Base-by-base conservation (phyloP, 495 filamentous ascomycete species). In the Penicillium pancosmium region DNA sequence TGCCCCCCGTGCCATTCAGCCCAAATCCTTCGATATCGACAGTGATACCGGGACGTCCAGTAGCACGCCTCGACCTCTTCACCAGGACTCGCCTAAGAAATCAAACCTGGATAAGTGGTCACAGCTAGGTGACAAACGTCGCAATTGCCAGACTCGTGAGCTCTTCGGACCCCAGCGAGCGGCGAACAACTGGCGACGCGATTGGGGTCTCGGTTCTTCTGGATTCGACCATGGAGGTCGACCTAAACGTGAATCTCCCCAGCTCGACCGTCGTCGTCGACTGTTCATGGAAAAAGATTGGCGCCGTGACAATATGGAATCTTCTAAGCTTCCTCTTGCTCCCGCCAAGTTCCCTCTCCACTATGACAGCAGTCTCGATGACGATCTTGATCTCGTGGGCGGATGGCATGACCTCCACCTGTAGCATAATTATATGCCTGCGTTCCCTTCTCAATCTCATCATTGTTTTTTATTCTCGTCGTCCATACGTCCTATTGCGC, bases 341-440 rank as follows among this genome's bases (percentile, higher is more conserved):
- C 60, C 59, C 19, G 46, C 40, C 57, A 74, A 72, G 50, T 52
- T 44, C 41, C 41, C 41, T 44, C 57, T 19, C 54, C 62, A 18
- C 18, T 74, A 80, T 19, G 84, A 85, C 66, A 84, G 81, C 62
- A 79, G 79, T 64, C 77, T 87, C 68, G 83, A 89, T 68, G 86
- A 86, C 66, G 91, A 92, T 70, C 73, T 89, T 69, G 91, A 93
- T 81, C 92, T 92, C 82, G 90, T 96, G 83, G 92, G 91, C 78
- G 90, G 87, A 73, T 94, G 90, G 89, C 82, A 89, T 66, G 86
- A 90, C 50, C 76, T 80, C 57, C 79, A 78, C 58, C 72, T 82
- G 63, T 82, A 81, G 61, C 58, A 54, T 59, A 54, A 46, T 19
- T 46, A 19, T 33, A 27, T 49, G 44, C 43, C n/a, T n/a, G 43